Percentiles rank a stretch among this genome's conserved stretches.
These are phyloP conservation scores for Penicillium steckii DNA, from an alignment of 495 filamentous ascomycete species.

Conservation along the genomic window DNA sequence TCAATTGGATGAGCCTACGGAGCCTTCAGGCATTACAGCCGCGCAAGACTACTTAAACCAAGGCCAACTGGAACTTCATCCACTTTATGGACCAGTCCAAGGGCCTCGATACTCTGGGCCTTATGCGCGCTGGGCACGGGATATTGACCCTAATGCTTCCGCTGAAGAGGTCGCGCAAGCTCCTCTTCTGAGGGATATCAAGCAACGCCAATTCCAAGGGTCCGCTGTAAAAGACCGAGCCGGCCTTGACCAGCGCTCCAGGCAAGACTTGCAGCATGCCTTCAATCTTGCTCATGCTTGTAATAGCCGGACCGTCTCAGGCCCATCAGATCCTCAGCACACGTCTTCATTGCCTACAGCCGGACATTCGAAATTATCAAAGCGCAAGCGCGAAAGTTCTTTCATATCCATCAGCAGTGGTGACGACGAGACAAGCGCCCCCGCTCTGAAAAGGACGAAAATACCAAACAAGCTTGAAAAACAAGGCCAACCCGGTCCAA, in stretches of 20 bases:
- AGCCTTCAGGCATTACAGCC: slow-evolving; percentile 24
- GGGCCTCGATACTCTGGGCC: slow-evolving; percentile 46
- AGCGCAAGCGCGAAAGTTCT: slow-evolving; percentile 9
- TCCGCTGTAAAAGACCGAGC: slow-evolving; percentile 13
- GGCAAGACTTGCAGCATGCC: not conserved
- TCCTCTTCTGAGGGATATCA: slow-evolving; percentile 12
- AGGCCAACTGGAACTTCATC: slow-evolving; percentile 39
- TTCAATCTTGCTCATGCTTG: slow-evolving; percentile 13
- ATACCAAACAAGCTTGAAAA: not conserved
- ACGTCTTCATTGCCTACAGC: not conserved
- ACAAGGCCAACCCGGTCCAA: slow-evolving; percentile 3
- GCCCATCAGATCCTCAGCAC: not conserved
- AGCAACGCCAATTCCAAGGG: slow-evolving; percentile 33
- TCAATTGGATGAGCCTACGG: not conserved
- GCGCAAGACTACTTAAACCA: slow-evolving; percentile 30
- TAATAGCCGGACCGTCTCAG: slow-evolving; percentile 16
- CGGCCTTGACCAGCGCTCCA: slow-evolving; percentile 21
- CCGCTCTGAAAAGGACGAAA: slow-evolving; percentile 6
- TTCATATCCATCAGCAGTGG: slow-evolving; percentile 21
- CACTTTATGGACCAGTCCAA: slow-evolving; percentile 44
- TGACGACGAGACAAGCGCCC: slow-evolving; percentile 9
- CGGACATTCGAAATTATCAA: not conserved
- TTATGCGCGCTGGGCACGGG: slow-evolving; percentile 43
- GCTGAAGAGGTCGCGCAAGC: not conserved
- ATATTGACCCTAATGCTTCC: not conserved